Base-by-base conservation (phyloP, 2,329 filamentous ascomycete species). In the Cladosporium phlei region DNA sequence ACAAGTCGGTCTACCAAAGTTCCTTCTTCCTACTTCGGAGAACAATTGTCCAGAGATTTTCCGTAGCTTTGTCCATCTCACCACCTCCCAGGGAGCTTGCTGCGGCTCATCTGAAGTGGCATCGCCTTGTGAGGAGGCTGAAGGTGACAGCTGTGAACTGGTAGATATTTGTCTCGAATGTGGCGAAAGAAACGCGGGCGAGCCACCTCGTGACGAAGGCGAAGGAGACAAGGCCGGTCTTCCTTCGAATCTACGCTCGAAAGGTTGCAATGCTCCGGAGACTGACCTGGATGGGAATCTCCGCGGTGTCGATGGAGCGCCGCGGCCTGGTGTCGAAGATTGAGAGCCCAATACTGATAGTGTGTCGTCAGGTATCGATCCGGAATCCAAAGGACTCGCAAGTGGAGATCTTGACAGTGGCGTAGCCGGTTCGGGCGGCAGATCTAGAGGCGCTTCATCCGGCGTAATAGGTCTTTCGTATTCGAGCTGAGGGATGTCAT, bases 221-320 rank as follows among this genome's bases (percentile, higher is more conserved):
- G 74, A 65, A 8, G 76, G 74, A 4, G 77, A 79, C 11, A 84
- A 80, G 8, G 83, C 82, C 49, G 96, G 80, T 38, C 90, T 83
- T 12, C 91, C 91, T 63, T 94, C 89, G 68, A 98, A 98, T 47
- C 93, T 83, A 53, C 88, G 82, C 64, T 98, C 93, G 66, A 98
- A 98, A 4, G 93, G 91, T 60, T 91, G 82, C 59, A 96, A 85
- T 12, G 88, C 89, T 16, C 86, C 86, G 12, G 85, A 87, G 11
- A 88, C 83, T 54, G 85, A 68, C 51, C 80, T 76, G 16, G 80
- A 76, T 48, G 85, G 77, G 12, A 84, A 83, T 55, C 80, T 81
- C 49, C 83, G 74, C 24, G 57, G 55, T 5, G 47, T 48, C 6
- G 83, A 81, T 21, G 88, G 76, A 28, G 85, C 71, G 59, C 85